These are phyloP conservation scores for Linum tenue DNA, from an alignment of 345 rosid species.

Conservation along the genomic window DNA sequence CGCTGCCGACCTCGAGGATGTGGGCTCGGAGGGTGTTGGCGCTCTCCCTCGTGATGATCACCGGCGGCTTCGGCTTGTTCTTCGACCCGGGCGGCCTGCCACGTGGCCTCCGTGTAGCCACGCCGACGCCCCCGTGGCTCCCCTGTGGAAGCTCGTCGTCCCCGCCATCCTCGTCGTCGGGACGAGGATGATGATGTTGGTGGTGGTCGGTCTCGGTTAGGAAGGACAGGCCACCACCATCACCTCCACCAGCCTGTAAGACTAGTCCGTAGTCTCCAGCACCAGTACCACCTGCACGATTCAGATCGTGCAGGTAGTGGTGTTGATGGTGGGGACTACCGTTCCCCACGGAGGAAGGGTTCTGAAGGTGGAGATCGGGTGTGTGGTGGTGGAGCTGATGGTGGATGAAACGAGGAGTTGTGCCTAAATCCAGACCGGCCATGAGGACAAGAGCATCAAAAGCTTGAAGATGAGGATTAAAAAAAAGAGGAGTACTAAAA, in stretches of 20 bases:
- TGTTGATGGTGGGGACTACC: conserved; percentile 20
- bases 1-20: conserved; percentile 84
- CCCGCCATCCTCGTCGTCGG: neutral
- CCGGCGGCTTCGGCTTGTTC: conserved; percentile 85
- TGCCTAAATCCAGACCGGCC: conserved; percentile 67
- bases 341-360: too few relatives aligned
- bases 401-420: conserved; percentile 43
- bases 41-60: conserved; percentile 90
- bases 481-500: conserved; percentile 15
- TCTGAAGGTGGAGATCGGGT: conserved; percentile 50
- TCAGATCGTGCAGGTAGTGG: conserved; percentile 36
- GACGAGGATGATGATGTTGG: too few relatives aligned
- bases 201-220: conserved; percentile 25
- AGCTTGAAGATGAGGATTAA: neutral
- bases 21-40: conserved; percentile 94
- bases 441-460: conserved; percentile 31
- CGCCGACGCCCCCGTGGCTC: conserved; percentile 28
- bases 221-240: conserved; percentile 30
- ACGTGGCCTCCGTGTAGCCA: conserved; percentile 53
- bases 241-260: neutral
- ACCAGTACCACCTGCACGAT: conserved; percentile 16
- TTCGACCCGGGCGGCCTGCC: conserved; percentile 94
- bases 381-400: conserved; percentile 30
- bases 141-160: neutral
- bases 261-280: neutral